Base-by-base conservation (phyloP, 176 grass and related monocot genomes). In the Oryza glaberrima region DNA sequence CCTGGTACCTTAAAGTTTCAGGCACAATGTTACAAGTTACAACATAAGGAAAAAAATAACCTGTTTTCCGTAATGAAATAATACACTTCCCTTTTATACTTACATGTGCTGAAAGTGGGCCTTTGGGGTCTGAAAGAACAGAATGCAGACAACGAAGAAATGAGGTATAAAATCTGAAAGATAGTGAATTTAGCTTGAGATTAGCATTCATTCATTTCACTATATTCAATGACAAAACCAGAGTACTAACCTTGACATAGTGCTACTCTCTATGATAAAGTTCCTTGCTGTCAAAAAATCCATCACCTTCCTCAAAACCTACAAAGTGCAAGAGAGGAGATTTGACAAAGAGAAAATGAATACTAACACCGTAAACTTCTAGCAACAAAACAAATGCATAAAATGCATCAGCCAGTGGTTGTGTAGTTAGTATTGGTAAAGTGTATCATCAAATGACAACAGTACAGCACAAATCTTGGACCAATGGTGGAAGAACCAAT, bases 291-390 rank as follows among this genome's bases (percentile, higher is more conserved):
- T 72, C 46, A 98, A 79, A 82, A 91, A 98, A 73, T 98, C 95
- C 93, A 98, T 92, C 65, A 98, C 84, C 77, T 98, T 98, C 75
- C 95, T 90, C 73, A 98, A 87, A 76, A 98, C 83, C 95, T 98
- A 79, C 56, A 77, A 66, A 47, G 67, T 38, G 65, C 11, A 63
- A 84, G 72, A 85, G 17, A 83, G 26, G 64, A 70, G 34, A 82
- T 8, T 72, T 25, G 43, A 60, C 70, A 77, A 82, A 73, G 9
- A 72, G 51, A 82, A 72, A 38, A 67, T 60, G 23, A 83, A 80
- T 19, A 68, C 5, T 43, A 22, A 36, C 11, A 49, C 19, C 25
- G 22, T 6, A 67, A 83, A 76, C 7, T 2, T 35, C 26, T 35
- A 77, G 40, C 58, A 47, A 80, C 60, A 75, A 40, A 79, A 45